Percentiles rank a stretch among this genome's conserved stretches.
phyloP scores from a whole-genome alignment of 78 protist species.

The Chrysochromulina tobinii region DNA sequence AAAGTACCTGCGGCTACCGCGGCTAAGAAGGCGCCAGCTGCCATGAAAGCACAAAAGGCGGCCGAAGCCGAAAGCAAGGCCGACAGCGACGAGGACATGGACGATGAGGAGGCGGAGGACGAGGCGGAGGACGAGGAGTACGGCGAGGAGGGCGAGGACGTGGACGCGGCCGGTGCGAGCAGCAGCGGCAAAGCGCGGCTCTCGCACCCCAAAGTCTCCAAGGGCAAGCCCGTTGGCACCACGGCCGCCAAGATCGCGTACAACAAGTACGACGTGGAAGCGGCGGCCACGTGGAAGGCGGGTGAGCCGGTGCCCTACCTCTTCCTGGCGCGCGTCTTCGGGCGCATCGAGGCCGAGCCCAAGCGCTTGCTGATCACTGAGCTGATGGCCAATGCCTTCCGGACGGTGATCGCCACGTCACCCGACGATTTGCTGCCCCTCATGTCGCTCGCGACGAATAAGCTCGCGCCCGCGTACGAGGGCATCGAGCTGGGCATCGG shows the following conservation, averaged over 20 bases:
- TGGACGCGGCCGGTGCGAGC: too few relatives aligned
- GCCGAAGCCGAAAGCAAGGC: too few relatives aligned
- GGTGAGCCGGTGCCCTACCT: not conserved
- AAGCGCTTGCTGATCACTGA: not conserved
- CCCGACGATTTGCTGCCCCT: not conserved
- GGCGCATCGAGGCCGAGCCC: not conserved
- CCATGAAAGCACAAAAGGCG: too few relatives aligned
- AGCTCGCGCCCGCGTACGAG: not conserved
- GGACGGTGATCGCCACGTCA: not conserved
- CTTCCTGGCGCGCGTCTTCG: not conserved
- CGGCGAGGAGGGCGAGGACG: too few relatives aligned
- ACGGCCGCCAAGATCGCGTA: not conserved
- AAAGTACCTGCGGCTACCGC: too few relatives aligned
- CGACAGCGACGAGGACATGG: too few relatives aligned
- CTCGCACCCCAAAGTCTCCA: too few relatives aligned
- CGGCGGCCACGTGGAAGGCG: not conserved
- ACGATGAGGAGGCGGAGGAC: too few relatives aligned
- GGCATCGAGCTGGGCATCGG: constrained; percentile 8
- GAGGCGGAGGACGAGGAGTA: too few relatives aligned
- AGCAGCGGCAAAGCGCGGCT: too few relatives aligned
- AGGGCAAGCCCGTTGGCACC: too few relatives aligned
- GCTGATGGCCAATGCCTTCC: not conserved
- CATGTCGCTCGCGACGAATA: not conserved
- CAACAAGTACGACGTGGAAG: not conserved
- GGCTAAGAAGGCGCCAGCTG: too few relatives aligned